These are phyloP conservation scores for Suillus subaureus DNA, from an alignment of 768 basidiomycete species.

Conservation along the genomic window DNA sequence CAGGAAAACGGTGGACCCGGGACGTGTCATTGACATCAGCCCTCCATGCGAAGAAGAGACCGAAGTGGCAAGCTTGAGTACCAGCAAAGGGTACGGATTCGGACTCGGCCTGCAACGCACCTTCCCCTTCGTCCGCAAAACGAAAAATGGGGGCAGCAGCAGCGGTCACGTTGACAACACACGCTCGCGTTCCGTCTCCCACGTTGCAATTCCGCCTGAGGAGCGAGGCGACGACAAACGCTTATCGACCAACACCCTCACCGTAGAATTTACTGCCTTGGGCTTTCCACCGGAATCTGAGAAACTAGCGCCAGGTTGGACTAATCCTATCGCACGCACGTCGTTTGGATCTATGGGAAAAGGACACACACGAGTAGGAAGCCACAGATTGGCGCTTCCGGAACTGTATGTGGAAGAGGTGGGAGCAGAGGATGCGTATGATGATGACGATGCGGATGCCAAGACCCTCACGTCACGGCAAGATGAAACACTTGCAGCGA, in stretches of 20 bases:
- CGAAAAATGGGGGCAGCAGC: constrained; percentile 22
- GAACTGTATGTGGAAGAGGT: constrained; percentile 17
- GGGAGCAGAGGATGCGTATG: constrained; percentile 22
- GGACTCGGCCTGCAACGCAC: constrained; percentile 33
- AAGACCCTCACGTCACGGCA: constrained; percentile 34
- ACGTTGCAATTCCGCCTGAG: constrained; percentile 24
- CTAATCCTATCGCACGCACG: constrained; percentile 23
- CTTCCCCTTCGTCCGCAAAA: constrained; percentile 29
- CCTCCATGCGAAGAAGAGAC: constrained; percentile 25
- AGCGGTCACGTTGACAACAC: constrained; percentile 16
- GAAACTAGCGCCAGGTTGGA: constrained; percentile 36
- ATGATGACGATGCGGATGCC: constrained; percentile 31
- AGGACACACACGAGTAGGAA: constrained; percentile 7
- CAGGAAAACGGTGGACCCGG: constrained; percentile 13
- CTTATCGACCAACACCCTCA: constrained; percentile 26
- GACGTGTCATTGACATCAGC: constrained; percentile 12
- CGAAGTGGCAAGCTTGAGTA: constrained; percentile 30
- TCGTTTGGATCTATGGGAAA: constrained; percentile 19
- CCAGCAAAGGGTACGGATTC: constrained; percentile 36
- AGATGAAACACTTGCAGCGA: constrained; percentile 40
- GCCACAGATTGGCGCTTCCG: constrained; percentile 23
- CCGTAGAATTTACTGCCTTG: constrained; percentile 21
- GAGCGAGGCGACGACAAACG: constrained; percentile 34
- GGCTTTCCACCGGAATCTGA: constrained; percentile 29
- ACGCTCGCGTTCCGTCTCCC: constrained; percentile 18